Evolutionary conservation across 306 rosid genomes (phyloP), one percentile per base, ranked within the genome.

Genomic region (Dryas drummondii): DNA sequence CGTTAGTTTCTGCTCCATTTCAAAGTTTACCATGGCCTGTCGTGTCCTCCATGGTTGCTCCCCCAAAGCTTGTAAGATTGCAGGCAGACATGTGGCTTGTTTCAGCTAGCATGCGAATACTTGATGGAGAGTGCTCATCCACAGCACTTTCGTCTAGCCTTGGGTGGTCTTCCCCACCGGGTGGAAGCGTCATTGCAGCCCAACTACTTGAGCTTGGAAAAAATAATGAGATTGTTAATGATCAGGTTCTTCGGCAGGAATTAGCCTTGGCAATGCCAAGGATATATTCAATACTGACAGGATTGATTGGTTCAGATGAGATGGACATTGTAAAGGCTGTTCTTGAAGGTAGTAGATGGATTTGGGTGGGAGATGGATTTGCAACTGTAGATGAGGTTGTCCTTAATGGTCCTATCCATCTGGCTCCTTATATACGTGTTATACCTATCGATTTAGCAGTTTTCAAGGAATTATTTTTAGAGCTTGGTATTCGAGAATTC

Each of bases 341-440:
- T 82, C 98, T 94, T 84, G 97, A 94, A 88, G 96, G 94, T 53
- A 88, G 91, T 73, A 84, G 96, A 49, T 94, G 97, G 98, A 88
- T 94, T 75, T 94, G 98, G 98, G 98, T 94, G 78, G 98, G 98
- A 67, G 98, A 94, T 82, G 98, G 98, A 80, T 91, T 94, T 79
- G 94, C 94, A 73, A 94, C 93, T 61, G 74, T 87, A 59, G 93
- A 88, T 41, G 98, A 94, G 87, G 98, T 94, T 75, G 97, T 91
- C 79, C 93, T 94, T 82, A 88, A 91, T 70, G 96, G 98, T 59
- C 98, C 96, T 52, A 86, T 94, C 79, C 94, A 94, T 85, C 85
- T 94, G 92, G 97, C 98, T 71, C 98, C 97, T 65, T 94, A 94
- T 70, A 90, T 94, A 47, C 97, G 98, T 59, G 98, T 91, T 69